phyloP scores from a whole-genome alignment of 176 grass and related monocot species.

The Carex pumila region DNA sequence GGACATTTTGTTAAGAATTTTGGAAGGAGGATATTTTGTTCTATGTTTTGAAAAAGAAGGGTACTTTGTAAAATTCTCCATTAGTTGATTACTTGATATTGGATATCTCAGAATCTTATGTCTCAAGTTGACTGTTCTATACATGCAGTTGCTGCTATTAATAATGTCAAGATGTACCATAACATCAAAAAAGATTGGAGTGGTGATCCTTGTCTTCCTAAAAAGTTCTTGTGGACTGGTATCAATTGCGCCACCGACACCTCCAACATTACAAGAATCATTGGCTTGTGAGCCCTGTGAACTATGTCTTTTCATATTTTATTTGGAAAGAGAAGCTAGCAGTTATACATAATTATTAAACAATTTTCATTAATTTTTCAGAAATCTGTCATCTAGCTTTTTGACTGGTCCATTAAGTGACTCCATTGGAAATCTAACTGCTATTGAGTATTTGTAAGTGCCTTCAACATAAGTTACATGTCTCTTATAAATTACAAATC shows the following conservation, averaged over 20 bases:
- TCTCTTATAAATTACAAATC: too few relatives aligned
- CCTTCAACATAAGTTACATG: neutral
- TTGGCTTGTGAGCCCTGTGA: neutral
- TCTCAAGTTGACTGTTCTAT: neutral
- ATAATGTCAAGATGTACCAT: neutral
- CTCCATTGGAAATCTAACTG: constrained; percentile 26
- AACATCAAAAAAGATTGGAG: neutral
- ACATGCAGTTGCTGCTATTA: constrained; percentile 8
- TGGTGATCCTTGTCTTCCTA: constrained; percentile 1
- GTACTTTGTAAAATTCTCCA: too few relatives aligned
- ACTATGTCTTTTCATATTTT: neutral
- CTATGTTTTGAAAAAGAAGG: too few relatives aligned
- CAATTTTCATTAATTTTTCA: neutral
- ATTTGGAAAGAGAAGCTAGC: too few relatives aligned
- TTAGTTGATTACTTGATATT: neutral
- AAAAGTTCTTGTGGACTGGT: neutral
- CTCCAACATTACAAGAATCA: neutral
- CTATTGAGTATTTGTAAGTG: constrained; percentile 31
- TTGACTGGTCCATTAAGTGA: constrained; percentile 23
- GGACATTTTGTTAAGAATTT: too few relatives aligned
- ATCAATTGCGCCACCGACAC: neutral
- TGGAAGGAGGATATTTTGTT: too few relatives aligned
- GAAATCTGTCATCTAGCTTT: constrained; percentile 24
- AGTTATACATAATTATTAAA: too few relatives aligned
- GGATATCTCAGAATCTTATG: neutral